Evolutionary conservation across 179 eudicot species (phyloP).

Genomic region (Beta corolliflora): DNA sequence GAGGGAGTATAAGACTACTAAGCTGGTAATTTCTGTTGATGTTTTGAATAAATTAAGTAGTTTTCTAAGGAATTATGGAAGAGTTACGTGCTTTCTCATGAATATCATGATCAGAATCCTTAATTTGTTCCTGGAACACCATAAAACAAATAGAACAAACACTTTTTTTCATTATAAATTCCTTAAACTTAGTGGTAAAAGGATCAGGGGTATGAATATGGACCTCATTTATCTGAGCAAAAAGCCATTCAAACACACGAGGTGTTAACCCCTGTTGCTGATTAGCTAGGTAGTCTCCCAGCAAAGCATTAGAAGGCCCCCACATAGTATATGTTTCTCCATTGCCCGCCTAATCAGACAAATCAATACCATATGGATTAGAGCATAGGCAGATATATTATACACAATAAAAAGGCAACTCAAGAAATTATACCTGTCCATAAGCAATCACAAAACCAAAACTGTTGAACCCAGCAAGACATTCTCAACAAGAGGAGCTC

Average conservation of each 20-base stretch:
- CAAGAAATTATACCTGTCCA: conserved; percentile 71
- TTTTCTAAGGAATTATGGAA: conserved; percentile 18
- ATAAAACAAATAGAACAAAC: conserved; percentile 19
- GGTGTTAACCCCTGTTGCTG: conserved; percentile 96
- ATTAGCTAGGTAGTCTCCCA: conserved; percentile 55
- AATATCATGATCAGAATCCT: conserved; percentile 41
- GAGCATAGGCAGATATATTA: not conserved
- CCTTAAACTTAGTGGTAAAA: not conserved
- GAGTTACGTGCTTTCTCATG: not conserved
- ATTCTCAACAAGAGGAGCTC: conserved; percentile 96
- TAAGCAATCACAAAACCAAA: conserved; percentile 77
- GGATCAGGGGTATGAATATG: not conserved
- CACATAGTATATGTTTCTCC: conserved; percentile 97
- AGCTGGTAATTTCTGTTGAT: no score
- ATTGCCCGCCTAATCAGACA: conserved; percentile 72
- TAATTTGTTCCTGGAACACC: conserved; percentile 68
- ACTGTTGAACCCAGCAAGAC: conserved; percentile 96
- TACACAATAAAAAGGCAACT: conserved; percentile 12
- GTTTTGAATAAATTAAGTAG: not conserved
- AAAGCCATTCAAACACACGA: conserved; percentile 79
- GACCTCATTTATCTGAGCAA: conserved; percentile 86
- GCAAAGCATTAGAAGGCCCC: conserved; percentile 95
- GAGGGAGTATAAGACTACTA: not conserved
- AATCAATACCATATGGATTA: conserved; percentile 8
- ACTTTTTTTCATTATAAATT: not conserved